Evolutionary conservation across 73 alveolate species (phyloP), one percentile per base, ranked within the genome.

Genomic region (Paramecium pentaurelia): DNA sequence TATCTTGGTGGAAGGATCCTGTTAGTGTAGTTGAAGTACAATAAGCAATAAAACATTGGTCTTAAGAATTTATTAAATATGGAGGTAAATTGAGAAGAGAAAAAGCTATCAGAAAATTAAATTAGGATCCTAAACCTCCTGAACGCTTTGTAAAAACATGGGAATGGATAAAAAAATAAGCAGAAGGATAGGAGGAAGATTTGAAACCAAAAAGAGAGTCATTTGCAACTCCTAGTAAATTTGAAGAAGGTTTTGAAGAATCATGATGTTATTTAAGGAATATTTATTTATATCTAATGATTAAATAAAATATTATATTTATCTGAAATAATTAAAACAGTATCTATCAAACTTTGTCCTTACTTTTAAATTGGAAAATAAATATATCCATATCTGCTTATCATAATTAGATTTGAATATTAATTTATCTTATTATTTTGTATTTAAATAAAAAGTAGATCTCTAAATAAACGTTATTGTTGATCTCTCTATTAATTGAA

Each of bases 1-100:
- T 73, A 10, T 37, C 87, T 73, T 73, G 87, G 87, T 73, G 87
- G 87, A 32, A 73, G 30, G 87, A 36, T 30, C 58, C 60, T 11
- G 14, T 30, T 10, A 22, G 58, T n/a, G 87, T 73, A 0, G 30
- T 40, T 20, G 87, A 64, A 11, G 84, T 73, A 34, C 38, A 73
- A 22, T 34, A 73, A 18, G 87, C 87, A 73, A 36, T 73, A 16
- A 73, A 73, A 12, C 60, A 73, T 36, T 73, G 87, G 87, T 30
- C 58, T 9, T 10, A 73, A 73, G 58, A 73, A 38, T 37, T 73
- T 22, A 73, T 73, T 30, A 40, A 37, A 12, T 40, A 73, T 16
- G 87, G 87, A 18, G 87, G 87, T 1, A 73, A 73, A 73, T 73
- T 73, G 60, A 14, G 87, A 22, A 37, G 60, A 25, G 87, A 73